phyloP scores from a whole-genome alignment of 495 filamentous ascomycete species.

The Tuber melanosporum region DNA sequence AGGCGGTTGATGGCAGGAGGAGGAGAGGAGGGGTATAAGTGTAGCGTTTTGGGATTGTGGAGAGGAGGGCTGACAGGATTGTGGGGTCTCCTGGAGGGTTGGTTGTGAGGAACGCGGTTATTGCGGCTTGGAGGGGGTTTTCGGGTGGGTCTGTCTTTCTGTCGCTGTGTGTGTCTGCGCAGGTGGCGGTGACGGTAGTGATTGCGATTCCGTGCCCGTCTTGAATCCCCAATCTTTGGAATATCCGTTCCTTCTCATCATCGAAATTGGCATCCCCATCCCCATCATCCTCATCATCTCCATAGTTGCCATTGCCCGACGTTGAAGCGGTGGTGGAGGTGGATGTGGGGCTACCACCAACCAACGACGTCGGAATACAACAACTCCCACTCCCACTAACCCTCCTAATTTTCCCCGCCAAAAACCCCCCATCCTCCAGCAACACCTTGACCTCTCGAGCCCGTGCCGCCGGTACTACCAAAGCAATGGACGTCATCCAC shows the following conservation, averaged over 20 bases:
- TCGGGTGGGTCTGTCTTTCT: background rate
- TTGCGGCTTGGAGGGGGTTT: slow-evolving; percentile 21
- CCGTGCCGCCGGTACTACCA: slow-evolving; percentile 20
- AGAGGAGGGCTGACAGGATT: slow-evolving; percentile 8
- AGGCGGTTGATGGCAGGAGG: slow-evolving; percentile 24
- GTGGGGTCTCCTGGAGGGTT: background rate
- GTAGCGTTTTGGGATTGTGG: slow-evolving; percentile 39
- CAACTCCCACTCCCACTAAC: slow-evolving; percentile 15
- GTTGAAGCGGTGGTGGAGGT: slow-evolving; percentile 6
- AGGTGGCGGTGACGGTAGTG: background rate
- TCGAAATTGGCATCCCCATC: background rate
- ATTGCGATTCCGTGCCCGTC: background rate
- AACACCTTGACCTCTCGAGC: slow-evolving; percentile 34
- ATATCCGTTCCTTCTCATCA: background rate
- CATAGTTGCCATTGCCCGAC: background rate
- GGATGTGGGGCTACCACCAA: background rate
- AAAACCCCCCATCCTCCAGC: slow-evolving; percentile 17
- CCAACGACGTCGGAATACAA: background rate
- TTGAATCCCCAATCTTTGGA: background rate
- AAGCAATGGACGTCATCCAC: slow-evolving; percentile 8
- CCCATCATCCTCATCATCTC: background rate
- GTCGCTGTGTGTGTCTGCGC: background rate
- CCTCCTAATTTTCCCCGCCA: slow-evolving; percentile 16
- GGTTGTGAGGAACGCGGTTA: slow-evolving; percentile 19
- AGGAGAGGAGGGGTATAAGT: slow-evolving; percentile 28